Conservation (phyloP, 75 land plant genomes). For the Pinus tabuliformis region DNA sequence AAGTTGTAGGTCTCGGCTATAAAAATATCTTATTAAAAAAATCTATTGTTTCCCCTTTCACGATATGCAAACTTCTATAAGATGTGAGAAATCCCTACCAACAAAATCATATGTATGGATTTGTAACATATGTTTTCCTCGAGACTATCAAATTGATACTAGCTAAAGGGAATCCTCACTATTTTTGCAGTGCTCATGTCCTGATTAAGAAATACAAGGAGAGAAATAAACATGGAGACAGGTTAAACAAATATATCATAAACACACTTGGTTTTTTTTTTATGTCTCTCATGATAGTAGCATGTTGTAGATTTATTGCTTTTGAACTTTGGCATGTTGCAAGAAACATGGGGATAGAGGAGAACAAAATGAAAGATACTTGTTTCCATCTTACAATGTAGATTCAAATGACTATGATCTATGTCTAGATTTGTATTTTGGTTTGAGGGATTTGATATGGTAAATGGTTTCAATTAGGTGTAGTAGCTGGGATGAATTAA, state of each 20-base stretch:
- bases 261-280: no score
- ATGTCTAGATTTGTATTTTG: neutral
- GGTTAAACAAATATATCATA: constrained; percentile 21
- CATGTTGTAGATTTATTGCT: no score
- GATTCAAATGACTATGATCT: neutral
- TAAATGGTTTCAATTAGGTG: no score
- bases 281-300: no score
- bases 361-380: neutral
- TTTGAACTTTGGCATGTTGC: neutral
- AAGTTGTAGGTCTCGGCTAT: no score
- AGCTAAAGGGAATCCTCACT: constrained; percentile 83
- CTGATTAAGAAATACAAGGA: constrained; percentile 94
- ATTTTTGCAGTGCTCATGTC: constrained; percentile 86
- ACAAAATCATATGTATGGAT: constrained; percentile 96
- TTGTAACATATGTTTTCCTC: constrained; percentile 80
- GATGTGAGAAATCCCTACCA: constrained; percentile 97
- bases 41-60: constrained; percentile 17
- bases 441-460: no score
- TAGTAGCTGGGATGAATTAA: no score
- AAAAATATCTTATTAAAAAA: neutral
- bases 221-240: constrained; percentile 69
- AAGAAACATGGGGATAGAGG: neutral
- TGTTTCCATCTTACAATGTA: neutral
- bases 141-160: constrained; percentile 80
- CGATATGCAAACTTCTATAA: constrained; percentile 77